Percentiles rank a stretch among this genome's conserved stretches.
These are phyloP conservation scores for Aureobasidium uvarum DNA, from an alignment of 2,329 filamentous ascomycete genomes.

Conservation along the genomic window DNA sequence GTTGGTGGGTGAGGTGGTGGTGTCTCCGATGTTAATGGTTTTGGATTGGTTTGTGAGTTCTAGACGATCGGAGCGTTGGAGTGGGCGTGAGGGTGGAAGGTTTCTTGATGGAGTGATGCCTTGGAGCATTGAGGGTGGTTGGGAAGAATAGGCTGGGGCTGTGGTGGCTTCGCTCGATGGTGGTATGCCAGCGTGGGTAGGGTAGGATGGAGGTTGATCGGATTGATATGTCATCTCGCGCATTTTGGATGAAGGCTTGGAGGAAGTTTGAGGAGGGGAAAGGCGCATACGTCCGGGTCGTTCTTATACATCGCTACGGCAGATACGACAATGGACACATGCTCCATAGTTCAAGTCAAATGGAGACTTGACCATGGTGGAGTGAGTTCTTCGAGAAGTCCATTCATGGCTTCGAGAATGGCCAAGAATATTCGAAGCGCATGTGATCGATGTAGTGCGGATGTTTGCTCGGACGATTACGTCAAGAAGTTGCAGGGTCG, in stretches of 20 bases:
- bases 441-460: background rate
- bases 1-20: too few relatives aligned
- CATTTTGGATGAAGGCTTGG: too few relatives aligned
- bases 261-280: background rate
- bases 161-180: background rate
- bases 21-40: background rate
- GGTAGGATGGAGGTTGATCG: background rate
- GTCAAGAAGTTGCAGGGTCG: too few relatives aligned
- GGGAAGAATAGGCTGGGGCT: background rate
- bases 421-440: background rate
- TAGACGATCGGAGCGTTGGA: background rate
- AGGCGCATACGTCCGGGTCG: background rate
- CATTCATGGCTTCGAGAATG: background rate
- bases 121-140: background rate
- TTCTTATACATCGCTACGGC: background rate
- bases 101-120: background rate
- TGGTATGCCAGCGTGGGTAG: background rate
- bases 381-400: background rate
- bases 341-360: background rate
- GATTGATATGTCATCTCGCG: too few relatives aligned
- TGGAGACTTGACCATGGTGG: background rate
- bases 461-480: background rate
- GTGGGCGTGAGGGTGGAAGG: background rate
- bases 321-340: background rate
- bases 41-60: background rate